Evolutionary conservation across 768 basidiomycete species (phyloP), one percentile per base, ranked within the genome.

Genomic region (Candolleomyces efflorescens): DNA sequence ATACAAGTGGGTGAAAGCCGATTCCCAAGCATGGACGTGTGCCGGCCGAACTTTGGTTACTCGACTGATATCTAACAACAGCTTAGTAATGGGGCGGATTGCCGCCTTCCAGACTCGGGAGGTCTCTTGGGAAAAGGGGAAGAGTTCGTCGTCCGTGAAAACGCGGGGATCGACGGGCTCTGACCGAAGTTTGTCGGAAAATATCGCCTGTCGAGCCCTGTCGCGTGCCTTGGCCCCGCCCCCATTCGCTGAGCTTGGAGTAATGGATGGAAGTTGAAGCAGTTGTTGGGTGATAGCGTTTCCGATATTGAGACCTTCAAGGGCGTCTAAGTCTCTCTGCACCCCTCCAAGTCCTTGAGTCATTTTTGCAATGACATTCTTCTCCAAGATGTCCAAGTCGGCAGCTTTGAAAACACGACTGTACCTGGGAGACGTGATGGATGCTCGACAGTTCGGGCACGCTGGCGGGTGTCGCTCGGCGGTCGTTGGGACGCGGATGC

Each of bases 351-450:
- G 75, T 10, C 73, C 70, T 18, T 66, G 66, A 0, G 80, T 78
- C 80, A 85, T 82, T 18, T 71, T 71, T 37, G 73, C 74, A 0
- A 81, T 80, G 20, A 87, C 75, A 58, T 88, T 87, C 56, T 77
- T 76, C 64, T 89, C 88, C 55, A 87, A 63, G 6, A 89, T 81
- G 60, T 87, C 86, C 47, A 90, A 69, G 47, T 80, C 75, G 0
- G 86, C 84, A 7, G 82, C 78, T 65, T 89, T 90, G 64, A 75
- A 77, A 37, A 82, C 69, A 3, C 86, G 78, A 6, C 85, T 81
- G 61, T 90, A 89, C 3, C 86, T 79, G 3, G 75, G 78, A 2
- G 81, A 72, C 1, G 78, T 82, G 58, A 90, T 82, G 1, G 79
- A 74, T 5, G 71, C 62, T 32, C 85, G 81, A 65, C 87, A 90